These are phyloP conservation scores for Penicillium fuscoglaucum DNA, from an alignment of 2,329 filamentous ascomycete genomes.

Conservation along the genomic window DNA sequence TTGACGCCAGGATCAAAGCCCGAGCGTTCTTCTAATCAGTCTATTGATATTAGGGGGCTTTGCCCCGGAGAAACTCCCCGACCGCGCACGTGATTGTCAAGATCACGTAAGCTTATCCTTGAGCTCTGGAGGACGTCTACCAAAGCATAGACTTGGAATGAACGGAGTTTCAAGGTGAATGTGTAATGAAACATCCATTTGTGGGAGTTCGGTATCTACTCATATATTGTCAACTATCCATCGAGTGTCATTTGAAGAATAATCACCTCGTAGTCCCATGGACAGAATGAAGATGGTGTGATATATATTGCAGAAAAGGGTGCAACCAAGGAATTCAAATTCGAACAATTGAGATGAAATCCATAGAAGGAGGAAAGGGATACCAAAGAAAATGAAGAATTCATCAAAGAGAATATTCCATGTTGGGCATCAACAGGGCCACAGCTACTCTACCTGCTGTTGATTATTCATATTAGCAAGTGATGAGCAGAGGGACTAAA, in stretches of 20 bases:
- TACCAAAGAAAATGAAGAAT: background rate
- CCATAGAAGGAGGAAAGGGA: background rate
- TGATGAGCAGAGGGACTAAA: background rate
- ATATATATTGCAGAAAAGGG: background rate
- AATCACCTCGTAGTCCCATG: background rate
- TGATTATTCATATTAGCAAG: background rate
- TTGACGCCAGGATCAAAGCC: constrained; percentile 30
- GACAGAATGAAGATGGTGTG: no score
- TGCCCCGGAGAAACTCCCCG: constrained; percentile 22
- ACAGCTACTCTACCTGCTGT: background rate
- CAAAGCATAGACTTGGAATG: background rate
- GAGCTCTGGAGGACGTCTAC: no score
- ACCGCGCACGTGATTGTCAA: constrained; percentile 22
- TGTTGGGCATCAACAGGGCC: background rate
- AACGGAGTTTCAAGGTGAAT: background rate
- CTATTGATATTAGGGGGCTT: constrained; percentile 26
- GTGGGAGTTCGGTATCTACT: background rate
- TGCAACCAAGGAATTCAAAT: background rate
- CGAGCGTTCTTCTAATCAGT: constrained; percentile 18
- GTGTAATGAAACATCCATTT: background rate
- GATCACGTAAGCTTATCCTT: constrained; percentile 1
- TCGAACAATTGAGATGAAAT: background rate
- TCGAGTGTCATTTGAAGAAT: no score
- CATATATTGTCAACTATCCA: background rate
- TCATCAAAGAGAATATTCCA: background rate